Evolutionary conservation across 805 yeast genomes (phyloP).

Genomic region (Ogataea parapolymorpha): DNA sequence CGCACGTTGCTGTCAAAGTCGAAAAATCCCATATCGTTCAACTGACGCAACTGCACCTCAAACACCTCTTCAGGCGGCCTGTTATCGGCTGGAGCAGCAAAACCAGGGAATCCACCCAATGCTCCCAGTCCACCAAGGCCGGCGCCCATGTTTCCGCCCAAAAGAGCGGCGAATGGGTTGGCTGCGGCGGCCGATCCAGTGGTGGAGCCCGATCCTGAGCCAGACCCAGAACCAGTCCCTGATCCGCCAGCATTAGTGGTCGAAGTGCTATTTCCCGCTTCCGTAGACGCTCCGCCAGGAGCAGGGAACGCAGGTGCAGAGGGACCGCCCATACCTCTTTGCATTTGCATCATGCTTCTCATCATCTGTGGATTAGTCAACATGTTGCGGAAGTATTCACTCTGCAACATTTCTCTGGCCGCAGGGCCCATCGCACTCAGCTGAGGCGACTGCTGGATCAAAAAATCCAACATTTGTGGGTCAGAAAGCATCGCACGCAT

Average conservation of each 20-base stretch:
- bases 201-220: neutral
- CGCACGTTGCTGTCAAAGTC: slow-evolving; percentile 90
- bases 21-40: slow-evolving; percentile 81
- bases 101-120: slow-evolving; percentile 46
- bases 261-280: slow-evolving; percentile 12
- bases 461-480: slow-evolving; percentile 82
- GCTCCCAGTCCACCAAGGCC: slow-evolving; percentile 38
- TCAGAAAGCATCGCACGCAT: slow-evolving; percentile 79
- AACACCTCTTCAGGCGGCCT: slow-evolving; percentile 81
- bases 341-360: slow-evolving; percentile 78
- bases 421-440: slow-evolving; percentile 85
- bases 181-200: slow-evolving; percentile 27
- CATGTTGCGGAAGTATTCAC: slow-evolving; percentile 78
- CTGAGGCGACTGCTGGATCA: slow-evolving; percentile 82
- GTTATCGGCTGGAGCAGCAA: slow-evolving; percentile 62
- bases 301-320: slow-evolving; percentile 41
- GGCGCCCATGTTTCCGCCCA: slow-evolving; percentile 25
- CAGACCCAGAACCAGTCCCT: slow-evolving; percentile 7
- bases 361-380: slow-evolving; percentile 80
- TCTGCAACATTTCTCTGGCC: slow-evolving; percentile 79
- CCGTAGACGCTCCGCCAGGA: slow-evolving; percentile 40
- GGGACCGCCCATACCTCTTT: slow-evolving; percentile 45
- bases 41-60: slow-evolving; percentile 66
- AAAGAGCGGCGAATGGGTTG: slow-evolving; percentile 45
- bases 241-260: slow-evolving; percentile 17